These are phyloP conservation scores for Neoboletus brunneissimus DNA, from an alignment of 768 basidiomycete species.

Conservation along the genomic window DNA sequence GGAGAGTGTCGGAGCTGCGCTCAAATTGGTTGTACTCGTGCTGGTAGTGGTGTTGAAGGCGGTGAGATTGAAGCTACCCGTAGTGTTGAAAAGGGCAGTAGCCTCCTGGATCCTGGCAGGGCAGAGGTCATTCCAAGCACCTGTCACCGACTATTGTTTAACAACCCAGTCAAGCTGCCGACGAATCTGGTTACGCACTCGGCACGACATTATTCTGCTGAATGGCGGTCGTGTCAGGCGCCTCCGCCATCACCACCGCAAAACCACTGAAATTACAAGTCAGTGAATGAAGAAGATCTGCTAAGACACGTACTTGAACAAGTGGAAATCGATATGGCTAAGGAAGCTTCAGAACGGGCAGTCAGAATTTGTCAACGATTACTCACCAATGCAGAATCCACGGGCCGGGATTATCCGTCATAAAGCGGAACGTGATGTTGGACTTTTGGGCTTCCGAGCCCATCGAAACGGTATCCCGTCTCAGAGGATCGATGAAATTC, in stretches of 20 bases:
- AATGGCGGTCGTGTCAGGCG: slow-evolving; percentile 15
- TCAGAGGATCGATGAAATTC: slow-evolving; percentile 39
- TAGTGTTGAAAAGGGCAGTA: slow-evolving; percentile 14
- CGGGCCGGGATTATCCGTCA: slow-evolving; percentile 64
- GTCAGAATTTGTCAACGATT: neutral
- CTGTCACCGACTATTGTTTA: slow-evolving; percentile 6
- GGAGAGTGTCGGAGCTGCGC: neutral
- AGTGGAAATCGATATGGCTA: slow-evolving; percentile 34
- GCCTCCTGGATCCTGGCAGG: slow-evolving; percentile 18
- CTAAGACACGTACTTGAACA: slow-evolving; percentile 18
- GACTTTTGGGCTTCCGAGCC: slow-evolving; percentile 34
- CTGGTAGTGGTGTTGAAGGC: slow-evolving; percentile 8
- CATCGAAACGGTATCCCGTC: slow-evolving; percentile 35
- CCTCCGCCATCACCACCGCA: slow-evolving; percentile 31
- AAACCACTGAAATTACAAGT: slow-evolving; percentile 24
- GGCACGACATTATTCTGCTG: slow-evolving; percentile 20
- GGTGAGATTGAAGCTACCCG: slow-evolving; percentile 18
- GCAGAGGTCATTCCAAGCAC: slow-evolving; percentile 21
- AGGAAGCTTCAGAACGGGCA: neutral
- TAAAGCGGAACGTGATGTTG: slow-evolving; percentile 55
- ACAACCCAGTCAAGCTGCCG: neutral
- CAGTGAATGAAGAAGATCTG: neutral
- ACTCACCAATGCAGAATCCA: slow-evolving; percentile 49
- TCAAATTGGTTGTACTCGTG: neutral
- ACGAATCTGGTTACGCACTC: slow-evolving; percentile 12